phyloP scores from a whole-genome alignment of 2,329 filamentous ascomycete species.

The Rutstroemia sydowiana region DNA sequence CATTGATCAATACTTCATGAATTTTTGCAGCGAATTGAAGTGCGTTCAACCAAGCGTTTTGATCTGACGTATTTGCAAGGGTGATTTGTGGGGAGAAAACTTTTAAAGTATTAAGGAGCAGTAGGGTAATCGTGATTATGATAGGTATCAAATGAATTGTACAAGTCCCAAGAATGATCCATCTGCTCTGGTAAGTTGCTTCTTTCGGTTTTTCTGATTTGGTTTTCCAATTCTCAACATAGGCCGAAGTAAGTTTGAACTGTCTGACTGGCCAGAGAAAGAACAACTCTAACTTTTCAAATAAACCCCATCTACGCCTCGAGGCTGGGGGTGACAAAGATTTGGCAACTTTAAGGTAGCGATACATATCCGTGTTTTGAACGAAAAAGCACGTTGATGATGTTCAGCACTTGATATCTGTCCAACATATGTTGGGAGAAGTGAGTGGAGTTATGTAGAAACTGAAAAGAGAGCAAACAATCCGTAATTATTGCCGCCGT shows the following conservation, averaged over 20 bases:
- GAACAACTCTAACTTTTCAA: background rate
- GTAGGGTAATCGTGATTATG: background rate
- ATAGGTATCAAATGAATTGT: background rate
- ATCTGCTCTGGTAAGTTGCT: background rate
- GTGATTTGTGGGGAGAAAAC: background rate
- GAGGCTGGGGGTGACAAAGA: too few relatives aligned
- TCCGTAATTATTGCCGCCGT: too few relatives aligned
- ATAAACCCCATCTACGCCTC: too few relatives aligned
- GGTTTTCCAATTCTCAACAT: background rate
- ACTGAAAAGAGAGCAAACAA: too few relatives aligned
- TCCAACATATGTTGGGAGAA: too few relatives aligned
- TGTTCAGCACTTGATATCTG: too few relatives aligned
- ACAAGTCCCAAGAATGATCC: background rate
- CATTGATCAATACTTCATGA: background rate
- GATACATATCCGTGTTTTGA: too few relatives aligned
- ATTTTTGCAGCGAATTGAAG: background rate
- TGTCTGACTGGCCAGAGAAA: background rate
- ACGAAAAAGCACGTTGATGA: too few relatives aligned
- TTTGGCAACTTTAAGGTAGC: too few relatives aligned
- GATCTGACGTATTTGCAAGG: background rate
- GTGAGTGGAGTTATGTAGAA: too few relatives aligned
- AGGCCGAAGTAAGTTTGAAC: background rate
- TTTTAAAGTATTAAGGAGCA: background rate
- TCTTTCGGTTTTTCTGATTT: background rate
- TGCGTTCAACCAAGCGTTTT: background rate